Conservation (phyloP, 164 flowering plant genomes). For the Magnolia officinalis region DNA sequence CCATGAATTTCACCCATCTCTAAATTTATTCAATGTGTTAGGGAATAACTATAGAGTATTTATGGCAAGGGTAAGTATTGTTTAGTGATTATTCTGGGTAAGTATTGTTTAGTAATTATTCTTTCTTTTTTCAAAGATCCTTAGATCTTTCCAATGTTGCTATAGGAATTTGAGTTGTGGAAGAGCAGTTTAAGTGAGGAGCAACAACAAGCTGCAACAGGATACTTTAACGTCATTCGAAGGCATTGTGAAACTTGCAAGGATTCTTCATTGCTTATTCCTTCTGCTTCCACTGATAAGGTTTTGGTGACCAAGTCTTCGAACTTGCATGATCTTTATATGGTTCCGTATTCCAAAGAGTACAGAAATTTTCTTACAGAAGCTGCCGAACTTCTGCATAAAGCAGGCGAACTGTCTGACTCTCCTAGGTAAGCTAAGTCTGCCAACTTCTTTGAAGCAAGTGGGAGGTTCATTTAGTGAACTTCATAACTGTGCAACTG, state of each 20-base stretch:
- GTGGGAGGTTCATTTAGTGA: neutral
- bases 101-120: no score
- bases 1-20: no score
- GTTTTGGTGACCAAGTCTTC: constrained; percentile 11
- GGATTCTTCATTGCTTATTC: constrained; percentile 25
- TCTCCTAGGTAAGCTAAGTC: constrained; percentile 52
- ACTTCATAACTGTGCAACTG: neutral
- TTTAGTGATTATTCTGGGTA: no score
- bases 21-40: no score
- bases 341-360: constrained; percentile 65
- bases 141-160: constrained; percentile 10
- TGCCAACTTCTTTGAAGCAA: neutral
- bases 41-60: no score
- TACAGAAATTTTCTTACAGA: constrained; percentile 48
- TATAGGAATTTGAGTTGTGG: constrained; percentile 87
- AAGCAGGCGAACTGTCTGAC: constrained; percentile 72
- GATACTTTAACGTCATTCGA: constrained; percentile 74
- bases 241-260: constrained; percentile 52
- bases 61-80: no score
- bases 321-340: constrained; percentile 41
- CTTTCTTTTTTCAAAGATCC: neutral
- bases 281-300: constrained; percentile 12
- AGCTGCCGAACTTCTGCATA: constrained; percentile 75
- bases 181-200: constrained; percentile 49
- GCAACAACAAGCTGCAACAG: constrained; percentile 53